A percentile compares a stretch with the other conserved stretches of the same genome.
These are phyloP conservation scores for Xylariaceae sp. DNA, from an alignment of 2,329 filamentous ascomycete species.

Conservation along the genomic window DNA sequence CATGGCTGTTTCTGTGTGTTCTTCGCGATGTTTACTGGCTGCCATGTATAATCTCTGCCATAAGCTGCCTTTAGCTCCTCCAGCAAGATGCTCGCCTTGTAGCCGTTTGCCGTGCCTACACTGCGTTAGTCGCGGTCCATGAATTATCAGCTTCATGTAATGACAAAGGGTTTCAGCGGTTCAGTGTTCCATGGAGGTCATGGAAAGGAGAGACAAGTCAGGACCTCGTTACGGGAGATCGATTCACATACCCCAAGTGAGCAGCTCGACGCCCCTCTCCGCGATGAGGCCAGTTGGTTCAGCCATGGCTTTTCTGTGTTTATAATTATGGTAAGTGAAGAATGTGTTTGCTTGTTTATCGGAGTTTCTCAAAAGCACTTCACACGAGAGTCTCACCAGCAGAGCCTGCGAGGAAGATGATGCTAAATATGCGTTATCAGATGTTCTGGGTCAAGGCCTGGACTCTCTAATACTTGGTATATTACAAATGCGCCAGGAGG, in stretches of 20 bases:
- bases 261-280: constrained; percentile 58
- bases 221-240: not conserved
- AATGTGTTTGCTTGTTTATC: not conserved
- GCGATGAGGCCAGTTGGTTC: constrained; percentile 53
- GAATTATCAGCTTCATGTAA: not conserved
- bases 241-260: constrained; percentile 44
- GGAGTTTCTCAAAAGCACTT: constrained; percentile 18
- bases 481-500: no score
- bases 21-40: constrained; percentile 53
- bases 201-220: not conserved
- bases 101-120: constrained; percentile 46
- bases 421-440: no score
- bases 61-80: constrained; percentile 63
- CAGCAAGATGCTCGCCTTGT: constrained; percentile 55
- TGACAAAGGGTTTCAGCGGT: not conserved
- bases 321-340: not conserved
- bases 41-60: constrained; percentile 53
- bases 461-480: no score
- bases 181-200: constrained; percentile 2
- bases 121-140: not conserved
- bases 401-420: not conserved
- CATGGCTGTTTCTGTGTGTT: constrained; percentile 63
- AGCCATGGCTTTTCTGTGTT: constrained; percentile 27
- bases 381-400: not conserved
- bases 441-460: no score